These are phyloP conservation scores for Trichaptum fuscoviolaceum DNA, from an alignment of 768 basidiomycete species.

Conservation along the genomic window DNA sequence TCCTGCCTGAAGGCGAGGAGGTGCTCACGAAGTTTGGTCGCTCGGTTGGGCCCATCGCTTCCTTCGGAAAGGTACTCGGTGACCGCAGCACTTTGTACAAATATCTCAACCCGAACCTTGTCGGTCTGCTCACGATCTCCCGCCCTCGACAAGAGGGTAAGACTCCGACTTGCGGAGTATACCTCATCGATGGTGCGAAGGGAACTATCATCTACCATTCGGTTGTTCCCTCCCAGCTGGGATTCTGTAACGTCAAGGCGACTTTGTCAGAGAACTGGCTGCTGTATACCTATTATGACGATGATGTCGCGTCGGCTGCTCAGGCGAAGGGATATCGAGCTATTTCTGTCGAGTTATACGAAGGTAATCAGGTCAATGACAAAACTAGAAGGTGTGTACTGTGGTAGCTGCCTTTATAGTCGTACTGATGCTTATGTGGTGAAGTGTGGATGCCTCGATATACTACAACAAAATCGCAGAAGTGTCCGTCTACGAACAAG, in stretches of 20 bases:
- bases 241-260: constrained; percentile 61
- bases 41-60: constrained; percentile 55
- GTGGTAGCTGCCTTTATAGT: neutral
- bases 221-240: constrained; percentile 39
- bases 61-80: constrained; percentile 78
- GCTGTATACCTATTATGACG: constrained; percentile 81
- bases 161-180: constrained; percentile 49
- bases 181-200: constrained; percentile 75
- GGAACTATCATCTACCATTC: constrained; percentile 71
- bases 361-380: constrained; percentile 61
- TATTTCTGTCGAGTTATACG: constrained; percentile 86
- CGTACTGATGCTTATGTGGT: constrained; percentile 3
- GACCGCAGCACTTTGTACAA: constrained; percentile 90
- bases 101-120: constrained; percentile 81
- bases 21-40: constrained; percentile 49
- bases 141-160: constrained; percentile 12
- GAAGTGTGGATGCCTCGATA: constrained; percentile 50
- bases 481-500: constrained; percentile 57
- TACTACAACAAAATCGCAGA: constrained; percentile 49
- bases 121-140: constrained; percentile 56
- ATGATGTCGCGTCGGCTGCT: constrained; percentile 37
- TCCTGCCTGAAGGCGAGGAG: constrained; percentile 50
- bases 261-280: constrained; percentile 87
- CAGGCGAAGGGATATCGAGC: constrained; percentile 65
- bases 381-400: constrained; percentile 62